Base-by-base conservation (phyloP, 768 basidiomycete species). In the Rhodotorula paludigena region DNA sequence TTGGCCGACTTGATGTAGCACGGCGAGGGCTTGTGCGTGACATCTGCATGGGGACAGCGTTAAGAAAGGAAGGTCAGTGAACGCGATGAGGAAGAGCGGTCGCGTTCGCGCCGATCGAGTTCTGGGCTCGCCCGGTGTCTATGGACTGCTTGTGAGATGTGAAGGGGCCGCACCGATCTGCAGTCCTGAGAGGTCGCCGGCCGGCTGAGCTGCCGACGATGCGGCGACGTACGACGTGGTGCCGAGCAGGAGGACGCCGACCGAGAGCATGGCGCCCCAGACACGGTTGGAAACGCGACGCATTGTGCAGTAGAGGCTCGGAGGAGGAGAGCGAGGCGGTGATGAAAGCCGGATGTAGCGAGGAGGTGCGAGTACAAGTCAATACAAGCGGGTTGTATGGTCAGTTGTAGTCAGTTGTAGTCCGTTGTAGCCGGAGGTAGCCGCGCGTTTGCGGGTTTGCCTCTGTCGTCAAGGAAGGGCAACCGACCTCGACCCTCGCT, bases 1-100 rank as follows among this genome's bases (percentile, higher is more conserved):
- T 55, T 56, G 49, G 63, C 48, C 28, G 57, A 39, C 47, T 60
- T 57, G 65, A 74, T 57, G 5, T 33, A 25, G 63, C 74, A 75
- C 1, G 45, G 16, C n/a, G 51, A 14, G 21, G 74, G 67, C 58
- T 67, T 69, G 64, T 59, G 39, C 42, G 70, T 63, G n/a, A 57
- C 57, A 15, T 69, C 59, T 57, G 66, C 47, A 14, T 15, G 35
- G 11, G n/a, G n/a, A n/a, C n/a, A n/a, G n/a, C n/a, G n/a, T n/a
- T n/a, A n/a, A 2, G 32, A 33, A 12, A 32, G 33, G 3, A 21
- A 20, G 16, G 51, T 7, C 28, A 16, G 25, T 0, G 28, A 30
- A 11, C 20, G n/a, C 14, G 14, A 32, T 18, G 28, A 11, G 15
- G 28, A 32, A 2, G 48, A 11, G 18, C 11, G 9, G 5, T 15